Conservation (phyloP, 78 protist genomes). For the Dictyostelium firmibasis region DNA sequence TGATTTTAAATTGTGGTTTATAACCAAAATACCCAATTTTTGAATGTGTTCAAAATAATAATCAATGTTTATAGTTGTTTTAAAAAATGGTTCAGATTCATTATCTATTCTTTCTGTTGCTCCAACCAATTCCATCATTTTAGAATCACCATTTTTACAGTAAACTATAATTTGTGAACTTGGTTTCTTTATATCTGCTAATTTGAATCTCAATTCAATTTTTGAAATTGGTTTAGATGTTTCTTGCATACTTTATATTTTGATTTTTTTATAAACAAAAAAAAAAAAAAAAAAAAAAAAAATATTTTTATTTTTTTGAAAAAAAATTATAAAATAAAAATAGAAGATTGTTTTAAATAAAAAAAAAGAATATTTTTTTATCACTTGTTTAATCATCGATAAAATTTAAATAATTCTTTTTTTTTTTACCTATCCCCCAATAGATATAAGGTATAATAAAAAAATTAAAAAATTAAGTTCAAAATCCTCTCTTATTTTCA, state of each 20-base stretch:
- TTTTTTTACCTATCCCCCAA: too few species aligned
- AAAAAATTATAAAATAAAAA: too few species aligned
- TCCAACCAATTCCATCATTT: neutral
- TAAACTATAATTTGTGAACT: conserved; percentile 29
- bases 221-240: neutral
- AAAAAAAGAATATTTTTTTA: too few species aligned
- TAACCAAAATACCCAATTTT: neutral
- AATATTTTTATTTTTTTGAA: too few species aligned
- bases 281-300: too few species aligned
- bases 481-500: too few species aligned
- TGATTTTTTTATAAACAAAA: too few species aligned
- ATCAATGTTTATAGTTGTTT: neutral
- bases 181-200: neutral
- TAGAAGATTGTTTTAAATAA: too few species aligned
- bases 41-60: conserved; percentile 26
- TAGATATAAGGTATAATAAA: too few species aligned
- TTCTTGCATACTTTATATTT: neutral
- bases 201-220: conserved; percentile 4
- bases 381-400: too few species aligned
- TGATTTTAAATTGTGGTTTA: neutral
- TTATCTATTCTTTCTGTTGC: conserved; percentile 35
- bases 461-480: too few species aligned
- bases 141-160: neutral
- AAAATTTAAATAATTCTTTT: too few species aligned
- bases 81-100: neutral